phyloP scores from a whole-genome alignment of 768 basidiomycete species.

The Mycena vitilis region DNA sequence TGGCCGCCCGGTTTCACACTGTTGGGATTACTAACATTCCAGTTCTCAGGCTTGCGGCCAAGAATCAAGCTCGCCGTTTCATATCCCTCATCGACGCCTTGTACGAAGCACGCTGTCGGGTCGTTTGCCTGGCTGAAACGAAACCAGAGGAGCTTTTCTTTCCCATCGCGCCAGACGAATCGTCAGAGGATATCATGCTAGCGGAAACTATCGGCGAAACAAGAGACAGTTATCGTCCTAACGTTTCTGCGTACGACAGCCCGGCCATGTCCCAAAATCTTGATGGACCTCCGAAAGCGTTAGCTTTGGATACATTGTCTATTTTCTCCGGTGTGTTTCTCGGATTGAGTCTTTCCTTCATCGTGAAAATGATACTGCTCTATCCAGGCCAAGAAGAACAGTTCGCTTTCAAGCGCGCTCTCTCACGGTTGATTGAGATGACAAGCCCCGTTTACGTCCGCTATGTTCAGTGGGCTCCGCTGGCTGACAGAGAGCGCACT shows the following conservation, averaged over 20 bases:
- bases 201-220: slow-evolving; percentile 63
- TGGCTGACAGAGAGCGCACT: slow-evolving; percentile 44
- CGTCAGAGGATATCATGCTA: slow-evolving; percentile 48
- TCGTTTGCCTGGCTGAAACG: slow-evolving; percentile 54
- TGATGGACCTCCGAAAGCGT: slow-evolving; percentile 38
- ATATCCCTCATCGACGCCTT: slow-evolving; percentile 72
- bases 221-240: slow-evolving; percentile 63
- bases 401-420: slow-evolving; percentile 71
- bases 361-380: neutral
- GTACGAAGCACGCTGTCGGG: slow-evolving; percentile 56
- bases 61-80: slow-evolving; percentile 69
- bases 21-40: slow-evolving; percentile 64
- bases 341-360: neutral
- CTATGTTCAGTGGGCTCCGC: slow-evolving; percentile 50
- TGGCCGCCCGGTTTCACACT: slow-evolving; percentile 62
- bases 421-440: slow-evolving; percentile 70
- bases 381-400: slow-evolving; percentile 66
- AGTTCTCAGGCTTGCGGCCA: slow-evolving; percentile 58
- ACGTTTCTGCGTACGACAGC: slow-evolving; percentile 63
- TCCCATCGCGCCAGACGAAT: slow-evolving; percentile 53
- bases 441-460: slow-evolving; percentile 52
- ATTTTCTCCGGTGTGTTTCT: slow-evolving; percentile 58
- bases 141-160: slow-evolving; percentile 63
- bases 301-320: slow-evolving; percentile 60
- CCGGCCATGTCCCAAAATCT: slow-evolving; percentile 46